Base-by-base conservation (phyloP, 2,329 filamentous ascomycete species). In the Colletotrichum cordylinicola region DNA sequence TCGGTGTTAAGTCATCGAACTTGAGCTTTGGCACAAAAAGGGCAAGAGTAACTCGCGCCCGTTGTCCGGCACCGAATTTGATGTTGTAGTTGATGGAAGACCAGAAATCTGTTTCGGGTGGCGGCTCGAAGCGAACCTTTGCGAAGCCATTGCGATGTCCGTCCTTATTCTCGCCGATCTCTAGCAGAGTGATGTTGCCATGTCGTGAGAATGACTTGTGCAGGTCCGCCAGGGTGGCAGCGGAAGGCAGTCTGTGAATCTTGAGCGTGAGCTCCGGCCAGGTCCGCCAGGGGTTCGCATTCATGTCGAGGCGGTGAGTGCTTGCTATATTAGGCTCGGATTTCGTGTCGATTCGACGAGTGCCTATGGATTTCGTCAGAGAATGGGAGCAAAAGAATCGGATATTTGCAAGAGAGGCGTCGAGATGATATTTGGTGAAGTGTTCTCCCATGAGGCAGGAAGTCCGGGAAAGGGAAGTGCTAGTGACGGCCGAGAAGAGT, bases 91-190 rank as follows among this genome's bases (percentile, higher is more conserved):
- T 77, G 1, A 79, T 78, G 12, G 83, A 83, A 2, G 77, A 78
- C 90, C 91, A 93, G 79, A 93, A 93, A 1, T 85, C 80, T 5
- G 78, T 78, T 10, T 79, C 61, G 0, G 92, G 91, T 0, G 91
- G 89, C 0, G 92, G 92, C 80, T 87, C 89, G 77, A 94, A 94
- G 3, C 85, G 86, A 39, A 94, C 82, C 21, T 85, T 87, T 2
- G 86, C 91, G 29, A 56, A 81, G 1, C 85, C 83, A 37, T 83
- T 82, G 70, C 83, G 80, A 31, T 84, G 74, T n/a, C 89, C 84
- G 35, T 83, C 77, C 8, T 78, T 75, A 65, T 85, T 80, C 62
- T 90, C 87, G 65, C 86, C 88, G 2, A 94, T 84, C 16, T 93
- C 90, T 43, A 94, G 90, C 43, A 84, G 88, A 4, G 82, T 83